A percentile compares a stretch with the other conserved stretches of the same genome.
Evolutionary conservation across 2,329 filamentous ascomycete genomes (phyloP).

Genomic region (Fusarium globosum): DNA sequence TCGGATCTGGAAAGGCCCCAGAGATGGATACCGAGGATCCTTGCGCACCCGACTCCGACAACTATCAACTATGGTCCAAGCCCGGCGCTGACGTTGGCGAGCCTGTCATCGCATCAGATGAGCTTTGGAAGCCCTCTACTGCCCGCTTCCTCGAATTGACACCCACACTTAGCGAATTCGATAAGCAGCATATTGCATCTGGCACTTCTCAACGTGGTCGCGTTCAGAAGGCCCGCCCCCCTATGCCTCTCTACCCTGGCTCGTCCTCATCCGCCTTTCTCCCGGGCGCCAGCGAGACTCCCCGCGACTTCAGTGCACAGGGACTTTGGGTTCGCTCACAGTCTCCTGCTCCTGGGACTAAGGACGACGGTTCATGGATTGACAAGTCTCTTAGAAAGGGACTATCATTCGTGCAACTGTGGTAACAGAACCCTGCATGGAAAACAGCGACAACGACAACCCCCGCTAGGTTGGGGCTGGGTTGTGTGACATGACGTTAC

Average conservation of each 20-base stretch:
- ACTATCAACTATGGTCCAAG: conserved; percentile 45
- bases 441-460: conserved; percentile 4
- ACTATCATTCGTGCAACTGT: conserved; percentile 39
- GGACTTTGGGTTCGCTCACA: conserved; percentile 37
- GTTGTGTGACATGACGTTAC: conserved; percentile 27
- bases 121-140: conserved; percentile 41
- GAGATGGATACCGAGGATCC: conserved; percentile 19
- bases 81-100: conserved; percentile 12
- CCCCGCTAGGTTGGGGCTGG: conserved; percentile 8
- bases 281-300: conserved; percentile 39
- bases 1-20: conserved; percentile 25
- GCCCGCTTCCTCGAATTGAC: conserved; percentile 38
- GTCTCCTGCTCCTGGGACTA: conserved; percentile 22
- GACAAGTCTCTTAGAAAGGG: conserved; percentile 41
- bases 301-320: conserved; percentile 44
- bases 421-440: conserved; percentile 25
- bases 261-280: conserved; percentile 40
- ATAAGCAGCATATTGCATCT: conserved; percentile 34
- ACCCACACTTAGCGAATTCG: conserved; percentile 30
- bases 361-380: conserved; percentile 40
- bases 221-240: conserved; percentile 33
- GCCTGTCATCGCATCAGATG: conserved; percentile 14
- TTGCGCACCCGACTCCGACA: conserved; percentile 12
- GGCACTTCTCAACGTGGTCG: conserved; percentile 39
- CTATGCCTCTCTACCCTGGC: conserved; percentile 37